Evolutionary conservation across 169 alveolate species (phyloP), one percentile per base, ranked within the genome.

Genomic region (Plasmodium berghei): DNA sequence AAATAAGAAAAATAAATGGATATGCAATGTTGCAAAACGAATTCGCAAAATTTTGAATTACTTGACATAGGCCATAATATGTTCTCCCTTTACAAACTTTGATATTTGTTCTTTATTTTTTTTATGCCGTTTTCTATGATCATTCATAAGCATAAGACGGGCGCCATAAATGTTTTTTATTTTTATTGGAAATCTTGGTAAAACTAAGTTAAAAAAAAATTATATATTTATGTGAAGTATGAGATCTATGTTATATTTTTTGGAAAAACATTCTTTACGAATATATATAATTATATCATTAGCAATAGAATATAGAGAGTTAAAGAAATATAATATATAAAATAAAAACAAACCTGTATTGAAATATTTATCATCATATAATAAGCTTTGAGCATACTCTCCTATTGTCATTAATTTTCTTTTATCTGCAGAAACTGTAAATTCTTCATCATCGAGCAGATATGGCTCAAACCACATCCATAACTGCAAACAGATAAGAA

Each of bases 381-480:
- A 34, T 55, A 93, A 88, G 16, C 89, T 61, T 54, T 93, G 94
- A 20, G 72, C 77, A 48, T 83, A 93, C 59, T 92, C 94, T 12
- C 96, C 96, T 45, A 93, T 88, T 18, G 96, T 93, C 28, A 86
- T 59, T 58, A 71, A 69, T 46, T 87, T 91, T 28, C 87, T 61
- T 45, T 86, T 87, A 48, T 91, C 92, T 5, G 90, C 90, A 9
- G 93, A 87, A 12, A 90, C 73, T 18, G 72, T 73, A 73, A 93
- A 92, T 63, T 63, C 26, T 26, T 93, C 95, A 46, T 92, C 95
- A 61, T 93, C 96, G 89, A 93, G 56, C 63, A 93, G 42, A 55
- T 93, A 93, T 9, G 96, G 95, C 55, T 93, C 95, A 49, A 89
- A 93, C 96, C 96, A 93, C 67, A 52, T 89, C 95, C 95, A 93